phyloP scores from a whole-genome alignment of 2,329 filamentous ascomycete species.

The Colletotrichum orbiculare region DNA sequence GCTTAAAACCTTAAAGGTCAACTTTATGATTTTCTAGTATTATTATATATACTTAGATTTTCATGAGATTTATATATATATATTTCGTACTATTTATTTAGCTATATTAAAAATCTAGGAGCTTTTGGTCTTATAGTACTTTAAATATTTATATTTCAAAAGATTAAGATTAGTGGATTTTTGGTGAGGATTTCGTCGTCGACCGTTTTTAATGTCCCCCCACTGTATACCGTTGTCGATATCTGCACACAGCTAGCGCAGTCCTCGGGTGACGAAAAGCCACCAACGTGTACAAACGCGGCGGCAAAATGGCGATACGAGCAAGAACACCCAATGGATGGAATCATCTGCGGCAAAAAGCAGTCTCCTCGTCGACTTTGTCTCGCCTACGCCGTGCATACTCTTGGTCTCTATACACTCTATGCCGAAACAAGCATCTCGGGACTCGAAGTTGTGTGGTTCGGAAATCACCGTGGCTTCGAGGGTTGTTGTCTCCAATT shows the following conservation, averaged over 20 bases:
- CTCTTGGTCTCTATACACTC: not conserved
- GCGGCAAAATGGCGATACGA: slow-evolving; percentile 1
- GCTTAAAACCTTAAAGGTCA: too few relatives aligned
- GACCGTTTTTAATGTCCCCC: too few relatives aligned
- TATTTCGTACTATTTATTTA: too few relatives aligned
- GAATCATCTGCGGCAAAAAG: too few relatives aligned
- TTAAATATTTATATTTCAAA: too few relatives aligned
- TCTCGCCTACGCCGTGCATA: not conserved
- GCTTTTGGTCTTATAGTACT: too few relatives aligned
- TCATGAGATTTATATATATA: too few relatives aligned
- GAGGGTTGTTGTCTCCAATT: slow-evolving; percentile 10
- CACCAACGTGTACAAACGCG: not conserved
- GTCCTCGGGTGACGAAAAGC: slow-evolving; percentile 1
- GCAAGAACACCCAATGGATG: not conserved
- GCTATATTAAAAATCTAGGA: too few relatives aligned
- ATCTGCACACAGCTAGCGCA: not conserved
- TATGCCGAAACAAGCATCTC: slow-evolving; percentile 2
- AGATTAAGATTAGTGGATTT: too few relatives aligned
- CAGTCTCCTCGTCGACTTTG: not conserved
- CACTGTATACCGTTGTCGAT: slow-evolving; percentile 6
- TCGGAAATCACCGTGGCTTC: slow-evolving; percentile 24
- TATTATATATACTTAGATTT: too few relatives aligned
- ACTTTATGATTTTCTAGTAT: too few relatives aligned
- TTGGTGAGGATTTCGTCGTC: too few relatives aligned
- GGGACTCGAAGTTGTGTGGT: not conserved